Base-by-base conservation (phyloP, 2,329 filamentous ascomycete species). In the Nigrograna mackinnonii region DNA sequence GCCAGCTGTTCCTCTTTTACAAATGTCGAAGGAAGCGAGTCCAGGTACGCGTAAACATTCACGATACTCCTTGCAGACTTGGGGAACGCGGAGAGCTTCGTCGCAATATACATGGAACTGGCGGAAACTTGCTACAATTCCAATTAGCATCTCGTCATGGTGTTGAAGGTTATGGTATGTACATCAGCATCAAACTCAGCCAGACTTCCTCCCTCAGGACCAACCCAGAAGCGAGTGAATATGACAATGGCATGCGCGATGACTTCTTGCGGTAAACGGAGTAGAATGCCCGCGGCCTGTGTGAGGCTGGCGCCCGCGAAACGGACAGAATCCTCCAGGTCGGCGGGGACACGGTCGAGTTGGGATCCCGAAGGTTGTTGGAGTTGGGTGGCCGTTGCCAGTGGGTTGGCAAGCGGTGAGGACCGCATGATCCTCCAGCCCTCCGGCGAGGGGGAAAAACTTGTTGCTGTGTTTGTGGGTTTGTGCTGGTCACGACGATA, bases 181-280 rank as follows among this genome's bases (percentile, higher is more conserved):
- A 87, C 57, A 84, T 84, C 67, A 75, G 73, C 49, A 69, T 70
- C 73, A 79, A 80, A 67, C 20, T 76, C 68, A 0, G 68, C 60
- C 14, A 78, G 53, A 53, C 75, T 78, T 5, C 73, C 74, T 22
- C 74, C 74, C 41, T 77, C 60, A 71, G 76, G 41, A 68, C 81
- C 62, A 73, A 90, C 73, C 86, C 88, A 95, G 70, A 90, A 94
- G 12, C 92, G 82, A 38, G 86, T 85, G 22, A 95, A 82, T 0
- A 94, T 71, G 30, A 96, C 83, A 60, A 91, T 89, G 3, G 91
- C 89, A 60, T 91, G 88, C 4, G 91, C 88, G 28, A 94, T 89
- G 28, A 89, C 83, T 54, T 91, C 89, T 64, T 96, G 91, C 5
- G 90, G 88, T 28, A 97, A 77, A 35, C 89, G 83, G 3, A 99